phyloP scores from a whole-genome alignment of 768 basidiomycete species.

The Phanerochaete sordida region DNA sequence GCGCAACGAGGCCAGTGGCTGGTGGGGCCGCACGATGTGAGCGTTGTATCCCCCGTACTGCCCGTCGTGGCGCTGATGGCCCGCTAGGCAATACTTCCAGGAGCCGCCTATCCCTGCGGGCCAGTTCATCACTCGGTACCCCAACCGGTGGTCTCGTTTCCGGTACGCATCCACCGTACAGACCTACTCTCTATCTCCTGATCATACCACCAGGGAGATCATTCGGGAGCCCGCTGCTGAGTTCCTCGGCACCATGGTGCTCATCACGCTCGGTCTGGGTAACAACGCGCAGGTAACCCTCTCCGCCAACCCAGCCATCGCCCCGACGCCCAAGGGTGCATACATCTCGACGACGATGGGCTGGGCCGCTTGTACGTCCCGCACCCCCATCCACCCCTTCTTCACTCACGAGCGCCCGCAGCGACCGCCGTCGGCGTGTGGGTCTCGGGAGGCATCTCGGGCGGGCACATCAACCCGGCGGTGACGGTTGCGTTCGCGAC shows the following conservation, averaged over 20 bases:
- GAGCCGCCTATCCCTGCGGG: neutral
- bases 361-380: slow-evolving; percentile 44
- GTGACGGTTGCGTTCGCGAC: slow-evolving; percentile 67
- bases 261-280: slow-evolving; percentile 9
- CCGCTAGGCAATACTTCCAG: neutral
- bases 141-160: slow-evolving; percentile 8
- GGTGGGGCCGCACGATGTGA: neutral
- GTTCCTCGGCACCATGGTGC: slow-evolving; percentile 11
- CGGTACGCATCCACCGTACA: neutral
- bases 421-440: slow-evolving; percentile 56
- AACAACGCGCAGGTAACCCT: slow-evolving; percentile 2
- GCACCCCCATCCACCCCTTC: no score
- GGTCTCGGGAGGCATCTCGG: slow-evolving; percentile 63
- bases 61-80: neutral
- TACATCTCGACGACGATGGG: slow-evolving; percentile 49
- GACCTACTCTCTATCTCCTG: neutral
- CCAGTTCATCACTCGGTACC: slow-evolving; percentile 5
- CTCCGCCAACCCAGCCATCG: neutral
- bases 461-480: slow-evolving; percentile 53
- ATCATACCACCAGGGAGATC: slow-evolving; percentile 28
- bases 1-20: neutral
- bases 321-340: slow-evolving; percentile 6
- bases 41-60: neutral
- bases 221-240: slow-evolving; percentile 55
- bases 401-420: slow-evolving; percentile 31